Conservation (phyloP, 1,284 basidiomycete species). For the Meira nashicola region DNA sequence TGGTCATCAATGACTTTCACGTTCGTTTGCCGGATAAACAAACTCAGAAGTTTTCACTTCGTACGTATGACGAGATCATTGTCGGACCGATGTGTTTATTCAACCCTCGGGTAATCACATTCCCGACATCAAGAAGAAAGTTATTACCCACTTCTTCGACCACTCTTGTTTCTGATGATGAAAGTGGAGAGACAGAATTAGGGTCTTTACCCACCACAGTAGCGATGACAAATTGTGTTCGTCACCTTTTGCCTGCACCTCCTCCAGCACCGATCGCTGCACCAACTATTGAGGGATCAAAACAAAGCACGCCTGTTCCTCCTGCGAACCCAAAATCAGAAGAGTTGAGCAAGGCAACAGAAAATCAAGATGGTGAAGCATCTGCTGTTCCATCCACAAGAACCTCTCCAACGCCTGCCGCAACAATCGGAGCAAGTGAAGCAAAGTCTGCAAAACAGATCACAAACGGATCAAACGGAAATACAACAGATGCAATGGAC, state of each 20-base stretch:
- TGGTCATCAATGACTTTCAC: slow-evolving; percentile 67
- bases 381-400: neutral
- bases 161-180: slow-evolving; percentile 7
- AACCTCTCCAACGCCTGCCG: neutral
- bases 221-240: slow-evolving; percentile 39
- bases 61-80: slow-evolving; percentile 92
- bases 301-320: slow-evolving; percentile 5
- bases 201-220: slow-evolving; percentile 33
- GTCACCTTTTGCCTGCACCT: slow-evolving; percentile 28
- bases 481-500: neutral
- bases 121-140: slow-evolving; percentile 54
- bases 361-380: neutral
- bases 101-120: slow-evolving; percentile 84
- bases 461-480: neutral
- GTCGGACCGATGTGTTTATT: slow-evolving; percentile 89
- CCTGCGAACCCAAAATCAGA: neutral
- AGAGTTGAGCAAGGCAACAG: neutral
- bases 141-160: neutral
- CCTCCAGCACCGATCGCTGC: slow-evolving; percentile 14
- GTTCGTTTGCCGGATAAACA: slow-evolving; percentile 66
- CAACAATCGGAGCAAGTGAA: neutral
- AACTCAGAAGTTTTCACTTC: slow-evolving; percentile 80
- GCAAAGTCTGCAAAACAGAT: neutral
- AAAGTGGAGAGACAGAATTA: slow-evolving; percentile 10
- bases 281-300: neutral